Base-by-base conservation (phyloP, 2,329 filamentous ascomycete genomes). In the Dichotomopilus funicola region DNA sequence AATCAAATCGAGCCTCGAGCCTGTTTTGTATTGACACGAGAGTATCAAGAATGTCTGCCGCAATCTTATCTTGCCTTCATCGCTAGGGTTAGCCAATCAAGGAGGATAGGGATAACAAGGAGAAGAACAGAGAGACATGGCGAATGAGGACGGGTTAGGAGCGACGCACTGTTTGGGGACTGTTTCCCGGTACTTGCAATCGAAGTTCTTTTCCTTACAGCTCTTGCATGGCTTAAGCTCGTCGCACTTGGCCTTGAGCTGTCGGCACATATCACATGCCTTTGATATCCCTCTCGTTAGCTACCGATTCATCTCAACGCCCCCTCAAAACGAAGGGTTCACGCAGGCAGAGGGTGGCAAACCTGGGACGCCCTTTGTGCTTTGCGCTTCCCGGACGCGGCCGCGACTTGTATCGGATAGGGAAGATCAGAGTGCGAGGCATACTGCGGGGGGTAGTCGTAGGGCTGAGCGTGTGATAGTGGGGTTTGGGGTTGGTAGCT, bases 181-280 rank as follows among this genome's bases (percentile, higher is more conserved):
- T 5, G 94, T 87, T 66, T 96, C 91, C 62, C 91, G 85, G 70
- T 96, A 97, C 70, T 89, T 86, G 74, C 89, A 99, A 52, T 85
- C 79, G 36, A 90, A 79, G 62, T 81, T 85, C 68, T 95, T 95
- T 63, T 97, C 91, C 64, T 87, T 87, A 70, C 94, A 99, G 65
- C 86, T 89, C 67, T 90, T 92, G 64, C 88, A 87, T 1, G 88
- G 91, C 62, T 87, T 85, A 9, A 85, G 85, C 74, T 96, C 91
- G 65, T 95, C 90, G 68, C 91, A 96, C 72, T 95, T 95, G 11
- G 90, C 90, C 71, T 95, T 96, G 41, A 92, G 80, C 58, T 88
- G 81, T 56, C 91, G 85, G 71, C 91, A 96, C 70, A 87, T 89
- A 66, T 95, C 91, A 71, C 94, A 99, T 40, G 94, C 94, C 86